Evolutionary conservation across 2,329 filamentous ascomycete species (phyloP), one percentile per base, ranked within the genome.

Genomic region (Penicillium sp.): DNA sequence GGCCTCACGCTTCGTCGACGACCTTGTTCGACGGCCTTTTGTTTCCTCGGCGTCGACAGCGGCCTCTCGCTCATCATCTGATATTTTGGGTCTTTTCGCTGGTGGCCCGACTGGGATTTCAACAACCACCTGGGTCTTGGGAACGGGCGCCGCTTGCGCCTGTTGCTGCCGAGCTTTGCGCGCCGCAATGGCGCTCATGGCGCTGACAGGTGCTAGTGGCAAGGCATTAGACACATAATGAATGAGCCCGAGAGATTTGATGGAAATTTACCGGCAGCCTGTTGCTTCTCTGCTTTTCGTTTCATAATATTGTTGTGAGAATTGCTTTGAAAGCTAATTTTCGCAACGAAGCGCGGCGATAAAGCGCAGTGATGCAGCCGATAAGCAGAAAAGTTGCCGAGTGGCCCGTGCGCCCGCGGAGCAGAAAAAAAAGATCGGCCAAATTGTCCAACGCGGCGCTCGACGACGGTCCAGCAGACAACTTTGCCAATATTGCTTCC

Each of bases 361-460:
- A 58, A 57, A 55, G 55, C 46, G 55, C 46, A 45, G 27, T 47
- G 44, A 41, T 46, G 47, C 47, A 49, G 45, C 53, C 52, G 57
- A 59, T 59, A 59, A 59, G 56, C 48, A 53, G 53, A 60, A 61
- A 58, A 58, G 58, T 58, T 57, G 53, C 49, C 54, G 40, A 52
- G 53, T 70, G 68, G 67, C 66, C 68, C 62, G 67, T 71, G 68
- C 68, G 57, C 52, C 61, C 57, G 65, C 61, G 61, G 66, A 68
- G 61, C 55, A 61, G 56, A 66, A 67, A 69, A 32, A 64, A 68
- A 68, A 62, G 58, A 64, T 60, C 43, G 48, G 45, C 48, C 46
- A 38, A 34, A 45, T 43, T 24, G 35, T 50, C 43, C 50, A 49
- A 43, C 35, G 44, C 49, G 46, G 42, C 47, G 35, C 50, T 52